Percentiles rank a stretch among this genome's conserved stretches.
Evolutionary conservation across 306 rosid genomes (phyloP).

Genomic region (Cicer pinnatifidum): DNA sequence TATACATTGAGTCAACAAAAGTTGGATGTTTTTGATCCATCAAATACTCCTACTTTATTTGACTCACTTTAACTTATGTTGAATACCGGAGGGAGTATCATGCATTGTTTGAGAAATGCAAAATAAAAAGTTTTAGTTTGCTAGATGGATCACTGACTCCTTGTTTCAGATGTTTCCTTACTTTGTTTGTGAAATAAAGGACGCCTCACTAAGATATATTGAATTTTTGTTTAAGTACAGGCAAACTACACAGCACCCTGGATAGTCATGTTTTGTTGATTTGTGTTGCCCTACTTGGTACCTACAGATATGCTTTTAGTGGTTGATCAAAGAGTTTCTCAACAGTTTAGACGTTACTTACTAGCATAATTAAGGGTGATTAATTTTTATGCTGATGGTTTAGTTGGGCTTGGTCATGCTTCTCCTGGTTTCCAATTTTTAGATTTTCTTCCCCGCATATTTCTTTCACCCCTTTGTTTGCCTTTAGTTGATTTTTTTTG

Average conservation of each 20-base stretch:
- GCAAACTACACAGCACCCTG: neutral
- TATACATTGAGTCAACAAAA: too few relatives aligned
- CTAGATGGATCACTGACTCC: conserved; percentile 1
- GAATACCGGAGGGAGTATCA: neutral
- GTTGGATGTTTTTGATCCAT: too few relatives aligned
- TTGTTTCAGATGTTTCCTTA: neutral
- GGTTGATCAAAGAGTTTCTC: conserved; percentile 26
- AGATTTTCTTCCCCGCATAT: neutral
- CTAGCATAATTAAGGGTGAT: neutral
- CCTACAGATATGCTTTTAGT: conserved; percentile 4
- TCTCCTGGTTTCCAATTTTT: conserved; percentile 2
- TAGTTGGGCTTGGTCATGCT: neutral
- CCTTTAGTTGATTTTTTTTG: neutral
- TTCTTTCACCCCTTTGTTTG: neutral
- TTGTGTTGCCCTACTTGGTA: neutral
- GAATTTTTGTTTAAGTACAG: conserved; percentile 1
- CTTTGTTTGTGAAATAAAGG: conserved; percentile 34
- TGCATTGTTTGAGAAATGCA: neutral
- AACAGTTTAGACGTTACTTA: conserved; percentile 8
- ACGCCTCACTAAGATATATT: conserved; percentile 23
- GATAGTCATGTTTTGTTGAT: neutral
- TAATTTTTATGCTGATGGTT: conserved; percentile 10
- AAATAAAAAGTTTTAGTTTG: conserved; percentile 4
- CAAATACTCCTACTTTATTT: too few relatives aligned
- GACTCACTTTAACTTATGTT: too few relatives aligned